Conservation (phyloP, 495 filamentous ascomycete genomes). For the Cudoniella acicularis region DNA sequence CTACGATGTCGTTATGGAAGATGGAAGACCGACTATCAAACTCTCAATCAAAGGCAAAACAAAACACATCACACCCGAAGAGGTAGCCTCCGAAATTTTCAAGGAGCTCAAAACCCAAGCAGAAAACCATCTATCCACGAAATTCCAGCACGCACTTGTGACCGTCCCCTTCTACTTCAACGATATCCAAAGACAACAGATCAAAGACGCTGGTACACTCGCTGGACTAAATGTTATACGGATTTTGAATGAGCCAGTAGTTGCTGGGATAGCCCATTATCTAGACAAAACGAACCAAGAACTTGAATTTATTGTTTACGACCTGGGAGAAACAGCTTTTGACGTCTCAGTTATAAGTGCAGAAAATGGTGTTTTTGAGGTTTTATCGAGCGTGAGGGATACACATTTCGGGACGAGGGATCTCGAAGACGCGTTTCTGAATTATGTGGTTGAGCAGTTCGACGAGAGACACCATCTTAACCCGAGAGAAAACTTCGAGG, state of each 20-base stretch:
- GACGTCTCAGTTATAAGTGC: constrained; percentile 98
- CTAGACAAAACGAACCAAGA: constrained; percentile 83
- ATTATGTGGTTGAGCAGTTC: constrained; percentile 95
- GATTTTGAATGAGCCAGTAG: constrained; percentile 94
- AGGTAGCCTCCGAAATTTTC: constrained; percentile 83
- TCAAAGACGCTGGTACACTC: constrained; percentile 95
- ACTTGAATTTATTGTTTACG: constrained; percentile 92
- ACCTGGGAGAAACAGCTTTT: constrained; percentile 99
- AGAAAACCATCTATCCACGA: constrained; percentile 89
- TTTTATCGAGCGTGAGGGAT: constrained; percentile 96
- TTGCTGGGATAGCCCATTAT: constrained; percentile 84
- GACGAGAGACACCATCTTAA: no score
- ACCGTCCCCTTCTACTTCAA: constrained; percentile 99
- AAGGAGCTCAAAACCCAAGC: constrained; percentile 98
- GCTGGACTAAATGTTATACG: constrained; percentile 95
- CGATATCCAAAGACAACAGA: constrained; percentile 96
- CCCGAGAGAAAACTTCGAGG: no score
- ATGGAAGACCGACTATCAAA: constrained; percentile 76
- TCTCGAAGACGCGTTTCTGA: constrained; percentile 98
- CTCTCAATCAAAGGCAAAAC: constrained; percentile 70
- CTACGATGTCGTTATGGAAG: constrained; percentile 77
- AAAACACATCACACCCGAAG: constrained; percentile 82
- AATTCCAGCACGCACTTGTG: constrained; percentile 94
- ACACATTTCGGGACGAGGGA: constrained; percentile 99
- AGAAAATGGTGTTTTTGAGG: constrained; percentile 97